Conservation (phyloP, 179 eudicot genomes). For the Beta corolliflora region DNA sequence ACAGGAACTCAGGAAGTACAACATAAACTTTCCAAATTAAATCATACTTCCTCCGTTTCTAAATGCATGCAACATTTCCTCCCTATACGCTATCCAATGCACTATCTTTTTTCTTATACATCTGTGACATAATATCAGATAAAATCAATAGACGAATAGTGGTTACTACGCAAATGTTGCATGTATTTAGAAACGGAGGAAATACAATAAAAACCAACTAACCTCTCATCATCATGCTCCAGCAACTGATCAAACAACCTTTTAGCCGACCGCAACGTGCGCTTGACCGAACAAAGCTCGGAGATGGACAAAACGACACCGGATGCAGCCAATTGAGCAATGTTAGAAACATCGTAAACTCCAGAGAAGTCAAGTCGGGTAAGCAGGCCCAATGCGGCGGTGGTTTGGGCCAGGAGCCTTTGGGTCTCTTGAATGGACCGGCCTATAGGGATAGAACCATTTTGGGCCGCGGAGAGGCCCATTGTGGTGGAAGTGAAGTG, state of each 20-base stretch:
- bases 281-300: slow-evolving; percentile 68
- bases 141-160: no score
- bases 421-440: slow-evolving; percentile 53
- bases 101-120: no score
- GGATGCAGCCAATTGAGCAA: slow-evolving; percentile 45
- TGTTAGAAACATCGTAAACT: slow-evolving; percentile 55
- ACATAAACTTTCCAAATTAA: no score
- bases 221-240: slow-evolving; percentile 51
- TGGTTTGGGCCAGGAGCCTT: slow-evolving; percentile 67
- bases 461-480: slow-evolving; percentile 48
- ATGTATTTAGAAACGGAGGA: no score
- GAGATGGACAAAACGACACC: slow-evolving; percentile 49
- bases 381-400: slow-evolving; percentile 63
- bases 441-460: slow-evolving; percentile 54
- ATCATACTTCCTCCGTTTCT: no score
- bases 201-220: neutral
- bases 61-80: no score
- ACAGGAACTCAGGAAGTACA: no score
- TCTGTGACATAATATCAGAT: no score
- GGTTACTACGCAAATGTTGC: no score
- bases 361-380: slow-evolving; percentile 62
- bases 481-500: slow-evolving; percentile 84
- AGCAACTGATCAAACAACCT: slow-evolving; percentile 63
- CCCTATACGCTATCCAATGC: no score
- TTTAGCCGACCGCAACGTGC: slow-evolving; percentile 60